Percentiles rank a stretch among this genome's conserved stretches.
phyloP scores from a whole-genome alignment of 495 filamentous ascomycete genomes.

The Hypoxylon intermedium region DNA sequence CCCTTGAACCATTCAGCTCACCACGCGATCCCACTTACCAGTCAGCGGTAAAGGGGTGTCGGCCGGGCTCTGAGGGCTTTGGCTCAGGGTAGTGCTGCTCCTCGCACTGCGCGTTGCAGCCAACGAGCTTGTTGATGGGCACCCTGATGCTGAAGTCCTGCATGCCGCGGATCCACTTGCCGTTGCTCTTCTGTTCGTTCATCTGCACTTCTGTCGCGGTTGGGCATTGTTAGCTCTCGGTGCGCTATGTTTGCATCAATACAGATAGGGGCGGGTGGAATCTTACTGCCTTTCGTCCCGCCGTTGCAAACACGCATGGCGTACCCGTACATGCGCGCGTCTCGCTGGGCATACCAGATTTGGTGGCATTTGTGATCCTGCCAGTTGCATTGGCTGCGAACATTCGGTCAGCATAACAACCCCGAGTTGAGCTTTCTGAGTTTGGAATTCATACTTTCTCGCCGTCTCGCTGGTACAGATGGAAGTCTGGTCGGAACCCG shows the following conservation, averaged over 20 bases:
- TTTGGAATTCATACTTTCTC: not conserved
- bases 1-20: no score
- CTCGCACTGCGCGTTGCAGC: conserved; percentile 1
- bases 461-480: not conserved
- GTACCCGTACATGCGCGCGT: not conserved
- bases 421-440: not conserved
- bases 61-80: not conserved
- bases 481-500: not conserved
- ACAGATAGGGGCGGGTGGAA: not conserved
- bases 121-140: conserved; percentile 5
- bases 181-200: not conserved
- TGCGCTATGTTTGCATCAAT: not conserved
- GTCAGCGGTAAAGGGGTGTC: not conserved
- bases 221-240: not conserved
- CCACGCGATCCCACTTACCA: no score
- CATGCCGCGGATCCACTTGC: conserved; percentile 1
- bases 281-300: not conserved
- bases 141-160: not conserved
- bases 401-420: not conserved
- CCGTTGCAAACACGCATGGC: not conserved
- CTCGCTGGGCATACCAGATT: conserved; percentile 6
- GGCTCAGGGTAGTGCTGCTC: not conserved
- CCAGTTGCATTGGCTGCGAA: not conserved
- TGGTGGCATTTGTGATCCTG: conserved; percentile 1
- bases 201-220: not conserved